Conservation (phyloP, 2,329 filamentous ascomycete genomes). For the Colletotrichum lini region DNA sequence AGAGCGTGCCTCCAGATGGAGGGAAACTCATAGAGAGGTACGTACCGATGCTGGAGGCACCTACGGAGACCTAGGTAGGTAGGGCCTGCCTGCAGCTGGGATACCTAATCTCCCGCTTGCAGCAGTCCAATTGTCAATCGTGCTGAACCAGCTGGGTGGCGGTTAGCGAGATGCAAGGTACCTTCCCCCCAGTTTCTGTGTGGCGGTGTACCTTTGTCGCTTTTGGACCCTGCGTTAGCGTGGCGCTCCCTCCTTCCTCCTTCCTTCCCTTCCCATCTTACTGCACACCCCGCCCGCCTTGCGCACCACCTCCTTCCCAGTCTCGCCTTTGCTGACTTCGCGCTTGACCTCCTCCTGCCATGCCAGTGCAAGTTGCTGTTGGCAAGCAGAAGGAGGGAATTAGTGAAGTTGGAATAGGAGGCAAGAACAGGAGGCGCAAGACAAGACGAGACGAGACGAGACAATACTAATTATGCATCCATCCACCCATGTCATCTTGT, state of each 20-base stretch:
- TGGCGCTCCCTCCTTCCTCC: background rate
- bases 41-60: background rate
- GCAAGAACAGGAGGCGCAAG: background rate
- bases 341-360: background rate
- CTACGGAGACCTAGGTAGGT: background rate
- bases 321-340: conserved; percentile 1
- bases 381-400: background rate
- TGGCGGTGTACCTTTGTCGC: background rate
- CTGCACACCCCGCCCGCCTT: background rate
- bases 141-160: background rate
- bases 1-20: too few species aligned
- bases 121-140: background rate
- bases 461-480: too few species aligned
- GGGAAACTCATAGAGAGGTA: background rate
- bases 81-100: conserved; percentile 1
- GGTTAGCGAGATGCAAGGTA: background rate
- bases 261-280: background rate
- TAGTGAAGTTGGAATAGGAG: background rate
- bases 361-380: background rate
- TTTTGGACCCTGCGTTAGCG: conserved; percentile 15
- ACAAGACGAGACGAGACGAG: background rate
- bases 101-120: conserved; percentile 13
- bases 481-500: background rate
- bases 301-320: background rate
- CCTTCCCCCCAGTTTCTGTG: background rate